phyloP scores from a whole-genome alignment of 768 basidiomycete species.

The Xanthoconium stramineum region DNA sequence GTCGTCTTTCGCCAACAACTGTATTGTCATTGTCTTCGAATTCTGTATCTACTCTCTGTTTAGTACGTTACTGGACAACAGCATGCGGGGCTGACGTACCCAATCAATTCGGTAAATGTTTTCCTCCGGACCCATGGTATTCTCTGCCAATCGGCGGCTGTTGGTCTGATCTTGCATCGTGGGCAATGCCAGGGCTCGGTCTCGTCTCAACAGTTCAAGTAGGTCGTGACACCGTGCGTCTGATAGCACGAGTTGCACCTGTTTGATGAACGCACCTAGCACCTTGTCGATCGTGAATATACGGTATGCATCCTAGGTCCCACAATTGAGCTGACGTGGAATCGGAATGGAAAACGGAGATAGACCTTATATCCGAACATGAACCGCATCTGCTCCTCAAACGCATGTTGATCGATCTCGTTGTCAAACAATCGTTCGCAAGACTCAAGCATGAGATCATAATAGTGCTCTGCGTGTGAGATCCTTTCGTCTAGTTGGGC shows the following conservation, averaged over 20 bases:
- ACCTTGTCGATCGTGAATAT: conserved; percentile 95
- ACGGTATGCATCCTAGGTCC: conserved; percentile 66
- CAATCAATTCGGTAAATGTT: conserved; percentile 80
- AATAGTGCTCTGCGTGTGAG: conserved; percentile 63
- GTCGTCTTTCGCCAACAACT: conserved; percentile 79
- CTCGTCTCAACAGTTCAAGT: conserved; percentile 65
- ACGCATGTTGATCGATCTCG: conserved; percentile 80
- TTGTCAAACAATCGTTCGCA: conserved; percentile 92
- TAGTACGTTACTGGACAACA: background rate
- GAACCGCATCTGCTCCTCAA: conserved; percentile 87
- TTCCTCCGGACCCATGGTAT: conserved; percentile 70
- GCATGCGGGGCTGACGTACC: conserved; percentile 41
- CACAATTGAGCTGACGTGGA: conserved; percentile 1
- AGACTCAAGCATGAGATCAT: conserved; percentile 78
- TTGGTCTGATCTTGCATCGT: conserved; percentile 73
- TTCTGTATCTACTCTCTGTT: conserved; percentile 50
- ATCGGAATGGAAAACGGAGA: background rate
- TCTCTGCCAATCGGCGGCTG: conserved; percentile 63
- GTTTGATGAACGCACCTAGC: conserved; percentile 84
- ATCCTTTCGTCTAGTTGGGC: conserved; percentile 33
- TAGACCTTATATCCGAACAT: conserved; percentile 81
- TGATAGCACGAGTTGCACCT: conserved; percentile 71
- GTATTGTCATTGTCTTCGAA: conserved; percentile 64
- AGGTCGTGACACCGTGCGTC: conserved; percentile 73
- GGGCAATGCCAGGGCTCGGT: conserved; percentile 53